Percentiles rank a stretch among this genome's conserved stretches.
These are phyloP conservation scores for Sugiyamaella neomexicana DNA, from an alignment of 1,139 yeast genomes.

Conservation along the genomic window DNA sequence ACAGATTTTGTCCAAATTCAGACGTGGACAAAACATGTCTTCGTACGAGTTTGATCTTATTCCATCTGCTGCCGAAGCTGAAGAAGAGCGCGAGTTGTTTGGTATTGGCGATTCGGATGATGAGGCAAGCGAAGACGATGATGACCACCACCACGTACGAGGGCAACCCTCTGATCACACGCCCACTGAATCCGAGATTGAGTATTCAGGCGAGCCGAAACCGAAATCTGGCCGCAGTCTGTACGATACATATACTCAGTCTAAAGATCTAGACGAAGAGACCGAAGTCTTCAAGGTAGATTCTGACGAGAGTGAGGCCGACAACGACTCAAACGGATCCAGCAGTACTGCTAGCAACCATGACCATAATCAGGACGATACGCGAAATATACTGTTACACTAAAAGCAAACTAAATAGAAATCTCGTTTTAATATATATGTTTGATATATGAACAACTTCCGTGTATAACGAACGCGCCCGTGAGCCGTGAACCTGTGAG, in stretches of 20 bases:
- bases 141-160: slow-evolving; percentile 4
- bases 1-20: slow-evolving; percentile 18
- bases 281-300: slow-evolving; percentile 24
- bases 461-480: too few relatives aligned
- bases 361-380: background rate
- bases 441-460: too few relatives aligned
- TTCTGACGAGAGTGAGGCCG: slow-evolving; percentile 23
- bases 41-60: slow-evolving; percentile 37
- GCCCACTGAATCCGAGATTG: slow-evolving; percentile 7
- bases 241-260: slow-evolving; percentile 24
- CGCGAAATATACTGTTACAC: background rate
- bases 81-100: slow-evolving; percentile 25
- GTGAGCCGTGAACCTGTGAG: too few relatives aligned
- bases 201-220: slow-evolving; percentile 3
- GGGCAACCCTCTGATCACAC: slow-evolving; percentile 1
- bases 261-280: slow-evolving; percentile 15
- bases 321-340: slow-evolving; percentile 13
- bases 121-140: slow-evolving; percentile 15
- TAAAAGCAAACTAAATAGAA: background rate
- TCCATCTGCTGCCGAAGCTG: slow-evolving; percentile 32
- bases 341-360: slow-evolving; percentile 4
- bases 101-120: slow-evolving; percentile 23
- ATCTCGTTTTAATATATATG: background rate
- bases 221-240: slow-evolving; percentile 21
- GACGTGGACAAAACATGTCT: slow-evolving; percentile 26